These are phyloP conservation scores for Coemansia sp. DNA, from an alignment of 192 early-diverging fungal species.

Conservation along the genomic window DNA sequence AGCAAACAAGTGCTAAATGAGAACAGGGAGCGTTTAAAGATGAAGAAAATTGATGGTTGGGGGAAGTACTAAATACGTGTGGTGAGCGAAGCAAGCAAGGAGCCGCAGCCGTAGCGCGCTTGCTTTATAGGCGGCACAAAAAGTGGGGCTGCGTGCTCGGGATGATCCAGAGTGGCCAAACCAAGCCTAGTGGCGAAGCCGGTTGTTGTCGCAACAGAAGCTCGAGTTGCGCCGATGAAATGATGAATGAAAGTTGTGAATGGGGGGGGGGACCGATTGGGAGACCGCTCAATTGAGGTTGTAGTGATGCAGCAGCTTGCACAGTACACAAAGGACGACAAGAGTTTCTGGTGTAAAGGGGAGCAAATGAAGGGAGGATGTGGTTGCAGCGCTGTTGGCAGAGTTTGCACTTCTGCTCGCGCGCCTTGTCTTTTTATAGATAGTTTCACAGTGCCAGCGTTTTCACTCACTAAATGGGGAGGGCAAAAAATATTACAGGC, in stretches of 20 bases:
- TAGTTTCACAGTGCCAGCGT: neutral
- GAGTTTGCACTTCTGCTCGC: neutral
- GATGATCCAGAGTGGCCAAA: slow-evolving; percentile 1
- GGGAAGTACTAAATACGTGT: neutral
- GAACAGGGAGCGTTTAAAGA: neutral
- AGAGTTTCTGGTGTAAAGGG: neutral
- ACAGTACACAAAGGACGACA: neutral
- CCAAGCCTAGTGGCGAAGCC: neutral
- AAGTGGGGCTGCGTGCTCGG: neutral
- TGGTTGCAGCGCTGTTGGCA: neutral
- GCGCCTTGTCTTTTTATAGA: neutral
- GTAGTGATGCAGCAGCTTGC: neutral
- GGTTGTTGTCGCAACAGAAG: slow-evolving; percentile 4
- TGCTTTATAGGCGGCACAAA: neutral
- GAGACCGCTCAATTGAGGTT: neutral
- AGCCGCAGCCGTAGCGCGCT: neutral
- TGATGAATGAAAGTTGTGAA: neutral
- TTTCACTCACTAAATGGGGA: neutral
- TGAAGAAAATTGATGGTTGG: neutral
- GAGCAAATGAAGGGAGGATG: neutral
- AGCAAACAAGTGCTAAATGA: neutral
- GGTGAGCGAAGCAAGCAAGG: neutral
- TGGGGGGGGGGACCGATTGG: slow-evolving; percentile 2
- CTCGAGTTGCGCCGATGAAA: neutral
- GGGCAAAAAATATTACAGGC: neutral